Evolutionary conservation across 441 rosid species (phyloP).

Genomic region (Populus hybrid): DNA sequence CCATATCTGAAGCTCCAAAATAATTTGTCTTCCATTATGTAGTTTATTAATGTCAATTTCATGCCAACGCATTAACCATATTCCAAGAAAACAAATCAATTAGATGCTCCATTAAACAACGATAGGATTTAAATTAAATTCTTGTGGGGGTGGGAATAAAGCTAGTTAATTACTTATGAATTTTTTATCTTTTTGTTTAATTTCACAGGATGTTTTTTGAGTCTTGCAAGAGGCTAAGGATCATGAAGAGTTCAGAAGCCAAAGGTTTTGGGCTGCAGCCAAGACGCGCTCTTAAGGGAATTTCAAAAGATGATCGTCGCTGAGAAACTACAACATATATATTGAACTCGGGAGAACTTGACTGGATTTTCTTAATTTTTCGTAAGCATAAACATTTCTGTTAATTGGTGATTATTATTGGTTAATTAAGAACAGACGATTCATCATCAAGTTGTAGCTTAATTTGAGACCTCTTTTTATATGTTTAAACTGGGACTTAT

Average conservation of each 20-base stretch:
- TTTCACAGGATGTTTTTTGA: conserved; percentile 76
- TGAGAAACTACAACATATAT: neutral
- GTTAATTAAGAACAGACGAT: conserved; percentile 13
- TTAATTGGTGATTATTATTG: neutral
- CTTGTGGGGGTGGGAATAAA: neutral
- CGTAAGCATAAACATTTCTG: conserved; percentile 2
- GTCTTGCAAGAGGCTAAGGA: conserved; percentile 66
- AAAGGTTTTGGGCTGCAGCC: conserved; percentile 50
- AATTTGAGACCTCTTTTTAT: neutral
- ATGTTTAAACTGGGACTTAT: neutral
- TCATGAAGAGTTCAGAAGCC: conserved; percentile 37
- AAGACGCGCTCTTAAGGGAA: conserved; percentile 24
- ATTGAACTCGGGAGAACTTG: conserved; percentile 11
- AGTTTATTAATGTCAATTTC: neutral
- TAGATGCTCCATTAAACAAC: neutral
- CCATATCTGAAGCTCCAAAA: neutral
- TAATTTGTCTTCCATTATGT: neutral
- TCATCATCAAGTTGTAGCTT: conserved; percentile 11
- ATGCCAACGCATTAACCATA: neutral
- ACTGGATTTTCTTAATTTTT: conserved; percentile 2
- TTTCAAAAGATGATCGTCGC: conserved; percentile 17
- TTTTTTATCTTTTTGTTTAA: too few relatives aligned
- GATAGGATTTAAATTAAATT: too few relatives aligned
- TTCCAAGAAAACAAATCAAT: neutral
- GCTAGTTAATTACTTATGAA: too few relatives aligned